These are phyloP conservation scores for Cordia subcordata DNA, from an alignment of 257 asterid genomes.

Conservation along the genomic window DNA sequence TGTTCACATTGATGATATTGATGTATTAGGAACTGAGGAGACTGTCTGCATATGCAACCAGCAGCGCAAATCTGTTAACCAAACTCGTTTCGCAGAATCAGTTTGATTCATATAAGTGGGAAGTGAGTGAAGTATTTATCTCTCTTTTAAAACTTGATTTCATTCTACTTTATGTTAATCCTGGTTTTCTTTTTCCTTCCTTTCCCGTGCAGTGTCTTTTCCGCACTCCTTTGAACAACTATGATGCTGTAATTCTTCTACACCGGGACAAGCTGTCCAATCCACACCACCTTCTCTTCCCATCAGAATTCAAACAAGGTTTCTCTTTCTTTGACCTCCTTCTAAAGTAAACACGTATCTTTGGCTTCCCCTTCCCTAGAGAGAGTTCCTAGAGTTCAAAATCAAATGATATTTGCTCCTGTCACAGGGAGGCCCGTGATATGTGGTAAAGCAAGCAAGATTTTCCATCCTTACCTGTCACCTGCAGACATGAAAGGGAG, in stretches of 20 bases:
- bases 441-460: conserved; percentile 64
- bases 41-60: conserved; percentile 75
- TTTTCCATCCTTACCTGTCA: conserved; percentile 62
- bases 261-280: conserved; percentile 79
- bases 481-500: conserved; percentile 42
- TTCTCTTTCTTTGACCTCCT: conserved; percentile 7
- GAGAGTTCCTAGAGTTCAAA: background rate
- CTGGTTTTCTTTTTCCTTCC: background rate
- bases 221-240: conserved; percentile 88
- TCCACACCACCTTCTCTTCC: conserved; percentile 80
- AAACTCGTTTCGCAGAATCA: conserved; percentile 55
- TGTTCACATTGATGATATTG: conserved; percentile 8
- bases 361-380: background rate
- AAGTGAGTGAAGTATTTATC: conserved; percentile 44
- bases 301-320: conserved; percentile 81
- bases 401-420: background rate
- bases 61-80: conserved; percentile 67
- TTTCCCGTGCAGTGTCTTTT: conserved; percentile 74
- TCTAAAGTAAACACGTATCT: background rate
- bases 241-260: conserved; percentile 83
- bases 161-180: conserved; percentile 2
- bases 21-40: conserved; percentile 72
- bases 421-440: conserved; percentile 54
- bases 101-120: conserved; percentile 70
- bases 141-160: conserved; percentile 5